Conservation (phyloP, 2,329 filamentous ascomycete species). For the Trichophyton schoenleinii region DNA sequence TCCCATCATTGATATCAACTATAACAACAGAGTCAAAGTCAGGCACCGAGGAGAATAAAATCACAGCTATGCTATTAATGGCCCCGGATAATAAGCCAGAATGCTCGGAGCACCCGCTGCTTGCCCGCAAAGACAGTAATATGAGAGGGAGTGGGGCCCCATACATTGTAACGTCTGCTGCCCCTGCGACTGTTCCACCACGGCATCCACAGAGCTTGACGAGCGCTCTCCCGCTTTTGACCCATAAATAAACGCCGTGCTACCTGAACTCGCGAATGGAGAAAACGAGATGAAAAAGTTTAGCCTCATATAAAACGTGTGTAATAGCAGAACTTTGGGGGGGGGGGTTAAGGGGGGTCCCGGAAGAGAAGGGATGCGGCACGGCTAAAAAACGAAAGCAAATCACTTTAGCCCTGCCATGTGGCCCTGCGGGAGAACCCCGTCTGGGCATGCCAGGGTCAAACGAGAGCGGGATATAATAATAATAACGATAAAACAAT, state of each 20-base stretch:
- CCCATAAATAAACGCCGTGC: constrained; percentile 6
- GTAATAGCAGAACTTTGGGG: no score
- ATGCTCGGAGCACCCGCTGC: not conserved
- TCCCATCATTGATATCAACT: not conserved
- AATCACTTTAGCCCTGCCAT: no score
- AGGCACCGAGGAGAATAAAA: not conserved
- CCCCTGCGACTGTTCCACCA: not conserved
- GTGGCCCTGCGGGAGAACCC: no score
- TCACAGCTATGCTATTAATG: not conserved
- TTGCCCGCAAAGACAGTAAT: not conserved
- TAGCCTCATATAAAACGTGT: not conserved
- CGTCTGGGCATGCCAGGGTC: no score
- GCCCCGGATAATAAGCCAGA: not conserved
- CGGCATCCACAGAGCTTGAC: not conserved
- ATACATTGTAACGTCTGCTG: not conserved
- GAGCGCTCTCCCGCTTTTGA: not conserved
- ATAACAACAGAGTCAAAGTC: not conserved
- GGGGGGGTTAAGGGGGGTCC: no score
- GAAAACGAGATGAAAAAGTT: not conserved
- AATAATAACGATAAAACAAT: not conserved
- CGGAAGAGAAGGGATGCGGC: no score
- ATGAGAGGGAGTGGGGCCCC: not conserved
- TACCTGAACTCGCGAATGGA: not conserved
- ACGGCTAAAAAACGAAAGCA: no score
- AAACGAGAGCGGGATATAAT: no score